These are phyloP conservation scores for Aspergillus proliferans DNA, from an alignment of 2,329 filamentous ascomycete species.

Conservation along the genomic window DNA sequence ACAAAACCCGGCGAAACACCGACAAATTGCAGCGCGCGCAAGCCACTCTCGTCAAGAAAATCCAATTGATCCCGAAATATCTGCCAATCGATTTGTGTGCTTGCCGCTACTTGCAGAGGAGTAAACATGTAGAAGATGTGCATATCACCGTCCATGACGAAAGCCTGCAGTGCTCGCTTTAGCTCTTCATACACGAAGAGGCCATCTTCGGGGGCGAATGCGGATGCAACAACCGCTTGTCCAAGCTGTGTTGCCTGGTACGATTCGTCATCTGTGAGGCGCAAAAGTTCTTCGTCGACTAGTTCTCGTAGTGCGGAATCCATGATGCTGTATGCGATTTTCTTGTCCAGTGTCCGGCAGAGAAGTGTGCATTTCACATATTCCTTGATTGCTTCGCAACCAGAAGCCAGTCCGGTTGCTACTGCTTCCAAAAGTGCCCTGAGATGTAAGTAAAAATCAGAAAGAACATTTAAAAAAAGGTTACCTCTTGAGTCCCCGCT, in stretches of 20 bases:
- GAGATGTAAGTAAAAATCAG: constrained; percentile 5
- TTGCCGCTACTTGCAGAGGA: constrained; percentile 52
- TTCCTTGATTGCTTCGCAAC: constrained; percentile 58
- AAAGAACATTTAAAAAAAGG: not conserved
- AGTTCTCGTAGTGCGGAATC: constrained; percentile 56
- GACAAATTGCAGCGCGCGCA: constrained; percentile 62
- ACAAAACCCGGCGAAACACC: constrained; percentile 63
- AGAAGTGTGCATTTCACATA: constrained; percentile 65
- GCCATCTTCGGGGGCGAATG: constrained; percentile 68
- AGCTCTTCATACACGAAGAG: constrained; percentile 67
- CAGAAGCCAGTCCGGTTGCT: constrained; percentile 61
- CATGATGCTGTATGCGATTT: constrained; percentile 49
- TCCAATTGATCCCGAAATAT: constrained; percentile 68
- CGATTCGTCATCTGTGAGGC: constrained; percentile 43
- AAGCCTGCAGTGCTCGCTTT: constrained; percentile 59
- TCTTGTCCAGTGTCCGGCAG: constrained; percentile 49
- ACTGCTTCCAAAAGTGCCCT: constrained; percentile 68
- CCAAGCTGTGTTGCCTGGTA: constrained; percentile 61
- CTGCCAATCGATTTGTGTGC: constrained; percentile 60
- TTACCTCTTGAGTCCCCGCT: constrained; percentile 61
- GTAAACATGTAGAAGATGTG: constrained; percentile 74
- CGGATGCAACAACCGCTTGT: constrained; percentile 64
- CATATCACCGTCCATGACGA: constrained; percentile 77
- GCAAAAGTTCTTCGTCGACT: constrained; percentile 50
- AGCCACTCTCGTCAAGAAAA: constrained; percentile 61